Conservation (phyloP, 2,329 filamentous ascomycete species). For the Uncinocarpus reesii region DNA sequence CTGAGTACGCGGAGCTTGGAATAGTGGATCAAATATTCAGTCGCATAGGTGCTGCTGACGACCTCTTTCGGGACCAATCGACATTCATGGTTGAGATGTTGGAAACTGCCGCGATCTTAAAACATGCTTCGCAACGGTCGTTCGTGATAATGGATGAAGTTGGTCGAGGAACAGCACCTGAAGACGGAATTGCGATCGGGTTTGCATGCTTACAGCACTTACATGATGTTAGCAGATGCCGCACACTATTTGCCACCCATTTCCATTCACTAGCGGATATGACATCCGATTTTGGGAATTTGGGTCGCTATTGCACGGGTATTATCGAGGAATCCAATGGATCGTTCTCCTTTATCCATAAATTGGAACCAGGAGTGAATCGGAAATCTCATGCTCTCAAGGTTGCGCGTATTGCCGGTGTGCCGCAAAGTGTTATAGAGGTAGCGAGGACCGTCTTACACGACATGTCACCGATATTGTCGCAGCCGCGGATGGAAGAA, state of each 20-base stretch:
- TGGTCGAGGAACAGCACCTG: constrained; percentile 83
- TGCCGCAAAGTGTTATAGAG: constrained; percentile 62
- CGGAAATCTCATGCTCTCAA: constrained; percentile 82
- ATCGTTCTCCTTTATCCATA: constrained; percentile 75
- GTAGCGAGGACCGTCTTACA: constrained; percentile 54
- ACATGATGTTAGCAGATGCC: constrained; percentile 62
- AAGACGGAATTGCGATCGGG: constrained; percentile 81
- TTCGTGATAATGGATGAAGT: constrained; percentile 99
- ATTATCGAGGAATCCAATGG: constrained; percentile 62
- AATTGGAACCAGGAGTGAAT: constrained; percentile 70
- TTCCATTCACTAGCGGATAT: constrained; percentile 79
- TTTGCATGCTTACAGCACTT: constrained; percentile 83
- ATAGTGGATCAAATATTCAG: constrained; percentile 95
- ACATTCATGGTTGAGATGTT: constrained; percentile 99
- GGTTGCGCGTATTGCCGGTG: constrained; percentile 75
- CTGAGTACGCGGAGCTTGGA: constrained; percentile 72
- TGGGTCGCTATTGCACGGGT: constrained; percentile 81
- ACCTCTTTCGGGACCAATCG: constrained; percentile 86
- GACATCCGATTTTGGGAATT: constrained; percentile 46
- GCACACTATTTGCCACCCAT: constrained; percentile 87
- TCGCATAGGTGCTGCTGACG: constrained; percentile 86
- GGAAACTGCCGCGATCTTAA: constrained; percentile 83
- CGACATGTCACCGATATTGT: constrained; percentile 16
- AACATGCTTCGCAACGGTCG: constrained; percentile 67
- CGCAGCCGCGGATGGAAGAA: not conserved